Base-by-base conservation (phyloP, 208 protist genomes). In the Wallacemonas sp. region DNA sequence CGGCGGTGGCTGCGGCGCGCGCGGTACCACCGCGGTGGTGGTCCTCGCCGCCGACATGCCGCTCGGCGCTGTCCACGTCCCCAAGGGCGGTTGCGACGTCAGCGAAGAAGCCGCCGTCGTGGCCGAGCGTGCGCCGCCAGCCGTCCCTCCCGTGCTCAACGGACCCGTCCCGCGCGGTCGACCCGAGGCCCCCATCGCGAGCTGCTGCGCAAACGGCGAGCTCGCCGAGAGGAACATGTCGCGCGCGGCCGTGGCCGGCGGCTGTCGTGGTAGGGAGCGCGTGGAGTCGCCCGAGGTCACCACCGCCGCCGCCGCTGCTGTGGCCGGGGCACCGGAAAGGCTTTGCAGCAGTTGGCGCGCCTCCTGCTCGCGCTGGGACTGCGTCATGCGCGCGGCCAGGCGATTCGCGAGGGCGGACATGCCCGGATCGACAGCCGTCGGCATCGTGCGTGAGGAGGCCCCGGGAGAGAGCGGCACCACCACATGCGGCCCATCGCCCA, bases 401-500 rank as follows among this genome's bases (percentile, higher is more conserved):
- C 52, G 52, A 20, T 25, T 14, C 14, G 52, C 52, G n/a, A 59
- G 52, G 7, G 52, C 52, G 32, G 52, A 59, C 52, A 59, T 59
- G 52, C 52, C 52, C 3, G 18, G 10, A 41, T 59, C 52, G 48
- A 5, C 18, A 14, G 48, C 23, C 42, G 42, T 22, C 16, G 16
- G 4, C 42, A 48, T 22, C 10, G 49, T n/a, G 10, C 25, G 5
- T 26, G 4, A 22, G 3, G 61, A 22, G 23, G 46, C 31, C 7
- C 48, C 26, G 11, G 61, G 68, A 10, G 68, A 67, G 49, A 67
- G 68, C 22, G 68, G 23, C 3, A 74, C 61, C 12, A 67, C 49
- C 2, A 67, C 68, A 28, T 59, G 39, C 44, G 66, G 57, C 16
- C 12, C 22, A 3, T 49, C 41, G 20, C 11, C 33, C 18, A 4